Conservation (phyloP, 164 flowering plant species). For the Vitis amurensis region DNA sequence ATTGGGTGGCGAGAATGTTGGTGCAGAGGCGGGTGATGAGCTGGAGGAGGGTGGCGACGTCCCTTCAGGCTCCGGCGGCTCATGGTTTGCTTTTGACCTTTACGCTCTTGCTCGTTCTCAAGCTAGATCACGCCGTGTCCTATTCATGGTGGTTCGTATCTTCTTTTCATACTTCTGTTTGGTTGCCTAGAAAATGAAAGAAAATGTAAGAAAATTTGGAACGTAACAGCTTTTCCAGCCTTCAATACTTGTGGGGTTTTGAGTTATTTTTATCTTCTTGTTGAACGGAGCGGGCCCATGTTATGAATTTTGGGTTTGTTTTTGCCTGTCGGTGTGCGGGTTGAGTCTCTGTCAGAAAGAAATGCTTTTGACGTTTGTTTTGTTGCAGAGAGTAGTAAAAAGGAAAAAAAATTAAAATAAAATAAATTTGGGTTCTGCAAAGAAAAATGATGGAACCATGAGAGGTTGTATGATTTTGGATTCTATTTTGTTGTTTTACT, state of each 20-base stretch:
- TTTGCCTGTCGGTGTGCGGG: not conserved
- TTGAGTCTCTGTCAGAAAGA: too few species aligned
- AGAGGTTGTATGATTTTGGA: too few species aligned
- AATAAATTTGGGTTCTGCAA: too few species aligned
- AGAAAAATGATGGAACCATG: too few species aligned
- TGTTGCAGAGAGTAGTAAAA: too few species aligned
- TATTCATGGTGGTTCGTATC: conserved; percentile 86
- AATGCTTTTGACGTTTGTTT: too few species aligned
- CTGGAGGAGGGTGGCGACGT: conserved; percentile 70
- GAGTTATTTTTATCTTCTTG: not conserved
- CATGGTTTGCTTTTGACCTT: conserved; percentile 64
- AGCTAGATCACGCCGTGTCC: conserved; percentile 53
- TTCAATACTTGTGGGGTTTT: too few species aligned
- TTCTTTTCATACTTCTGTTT: not conserved
- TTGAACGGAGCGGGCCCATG: not conserved
- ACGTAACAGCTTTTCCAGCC: too few species aligned
- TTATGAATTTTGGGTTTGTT: not conserved
- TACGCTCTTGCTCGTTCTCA: conserved; percentile 67
- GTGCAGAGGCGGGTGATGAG: conserved; percentile 46
- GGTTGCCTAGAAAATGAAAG: not conserved
- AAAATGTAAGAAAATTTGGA: not conserved
- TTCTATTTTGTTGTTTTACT: too few species aligned
- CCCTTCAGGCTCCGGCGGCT: conserved; percentile 61
- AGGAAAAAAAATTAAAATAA: too few species aligned
- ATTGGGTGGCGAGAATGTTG: conserved; percentile 16